Conservation (phyloP, 164 flowering plant genomes). For the Tetracentron sinense region DNA sequence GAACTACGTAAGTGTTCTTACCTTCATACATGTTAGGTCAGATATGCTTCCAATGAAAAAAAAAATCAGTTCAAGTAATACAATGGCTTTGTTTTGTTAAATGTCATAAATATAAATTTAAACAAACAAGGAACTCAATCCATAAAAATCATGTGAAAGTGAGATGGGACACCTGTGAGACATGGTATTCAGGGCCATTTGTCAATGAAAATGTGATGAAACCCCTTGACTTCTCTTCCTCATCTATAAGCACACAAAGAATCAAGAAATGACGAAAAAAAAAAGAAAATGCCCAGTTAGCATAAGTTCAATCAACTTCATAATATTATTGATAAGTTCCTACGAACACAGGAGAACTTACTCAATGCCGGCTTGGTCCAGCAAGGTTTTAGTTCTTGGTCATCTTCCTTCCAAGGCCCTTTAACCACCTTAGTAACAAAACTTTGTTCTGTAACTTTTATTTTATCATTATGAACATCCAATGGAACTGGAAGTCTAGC, state of each 20-base stretch:
- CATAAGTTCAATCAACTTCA: neutral
- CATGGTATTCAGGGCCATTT: constrained; percentile 91
- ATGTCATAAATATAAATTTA: neutral
- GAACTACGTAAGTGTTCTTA: no score
- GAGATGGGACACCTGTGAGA: constrained; percentile 85
- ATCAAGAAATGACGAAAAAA: neutral
- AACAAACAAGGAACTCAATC: neutral
- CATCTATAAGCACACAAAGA: constrained; percentile 37
- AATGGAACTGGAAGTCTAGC: constrained; percentile 32
- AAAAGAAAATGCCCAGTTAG: neutral
- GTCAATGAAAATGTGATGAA: constrained; percentile 75
- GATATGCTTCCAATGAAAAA: no score
- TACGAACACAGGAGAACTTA: constrained; percentile 19
- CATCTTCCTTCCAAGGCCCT: constrained; percentile 63
- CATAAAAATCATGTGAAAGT: no score
- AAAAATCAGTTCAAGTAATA: no score
- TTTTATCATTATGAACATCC: constrained; percentile 24
- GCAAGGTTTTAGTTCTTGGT: constrained; percentile 48
- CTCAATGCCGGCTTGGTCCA: constrained; percentile 55
- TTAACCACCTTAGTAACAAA: constrained; percentile 24
- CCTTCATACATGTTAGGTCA: no score
- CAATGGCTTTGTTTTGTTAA: no score
- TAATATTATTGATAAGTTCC: neutral
- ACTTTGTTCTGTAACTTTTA: constrained; percentile 30
- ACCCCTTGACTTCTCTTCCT: constrained; percentile 49